phyloP scores from a whole-genome alignment of 106 monocot genomes.

The Vanilla planifolia region DNA sequence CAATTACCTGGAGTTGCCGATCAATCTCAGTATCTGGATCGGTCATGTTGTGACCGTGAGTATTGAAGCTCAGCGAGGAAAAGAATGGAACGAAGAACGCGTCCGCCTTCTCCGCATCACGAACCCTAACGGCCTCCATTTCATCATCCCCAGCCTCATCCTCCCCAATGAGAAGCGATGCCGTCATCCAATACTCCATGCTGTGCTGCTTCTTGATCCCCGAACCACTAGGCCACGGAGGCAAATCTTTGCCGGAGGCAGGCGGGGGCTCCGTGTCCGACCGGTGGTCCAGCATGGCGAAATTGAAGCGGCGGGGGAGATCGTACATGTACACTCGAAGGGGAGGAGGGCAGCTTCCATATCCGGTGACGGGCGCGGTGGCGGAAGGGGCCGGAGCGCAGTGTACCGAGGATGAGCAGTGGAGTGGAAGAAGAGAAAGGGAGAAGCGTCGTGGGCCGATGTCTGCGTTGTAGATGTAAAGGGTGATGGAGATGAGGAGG shows the following conservation, averaged over 20 bases:
- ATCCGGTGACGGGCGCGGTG: neutral
- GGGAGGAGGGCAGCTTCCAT: conserved; percentile 19
- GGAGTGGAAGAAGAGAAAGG: conserved; percentile 18
- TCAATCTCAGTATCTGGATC: conserved; percentile 92
- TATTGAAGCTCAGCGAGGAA: conserved; percentile 94
- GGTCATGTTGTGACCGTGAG: conserved; percentile 87
- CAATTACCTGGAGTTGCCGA: conserved; percentile 73
- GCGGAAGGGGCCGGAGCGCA: neutral
- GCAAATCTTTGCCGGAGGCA: conserved; percentile 22
- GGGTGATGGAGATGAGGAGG: conserved; percentile 26
- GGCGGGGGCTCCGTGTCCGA: neutral
- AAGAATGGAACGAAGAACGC: conserved; percentile 97
- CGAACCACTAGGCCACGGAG: conserved; percentile 44
- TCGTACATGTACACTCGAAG: conserved; percentile 90
- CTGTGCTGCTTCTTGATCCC: conserved; percentile 92
- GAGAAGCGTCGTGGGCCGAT: conserved; percentile 20
- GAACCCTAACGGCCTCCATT: conserved; percentile 68
- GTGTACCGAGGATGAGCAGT: conserved; percentile 2
- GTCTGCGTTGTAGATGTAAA: conserved; percentile 33
- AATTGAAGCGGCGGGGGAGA: conserved; percentile 78
- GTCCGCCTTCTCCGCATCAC: conserved; percentile 54
- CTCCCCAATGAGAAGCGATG: conserved; percentile 35
- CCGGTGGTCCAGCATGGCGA: conserved; percentile 54
- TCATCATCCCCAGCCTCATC: neutral
- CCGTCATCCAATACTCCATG: conserved; percentile 98